These are phyloP conservation scores for Naumovozyma dairenensis DNA, from an alignment of 805 yeast genomes.

Conservation along the genomic window DNA sequence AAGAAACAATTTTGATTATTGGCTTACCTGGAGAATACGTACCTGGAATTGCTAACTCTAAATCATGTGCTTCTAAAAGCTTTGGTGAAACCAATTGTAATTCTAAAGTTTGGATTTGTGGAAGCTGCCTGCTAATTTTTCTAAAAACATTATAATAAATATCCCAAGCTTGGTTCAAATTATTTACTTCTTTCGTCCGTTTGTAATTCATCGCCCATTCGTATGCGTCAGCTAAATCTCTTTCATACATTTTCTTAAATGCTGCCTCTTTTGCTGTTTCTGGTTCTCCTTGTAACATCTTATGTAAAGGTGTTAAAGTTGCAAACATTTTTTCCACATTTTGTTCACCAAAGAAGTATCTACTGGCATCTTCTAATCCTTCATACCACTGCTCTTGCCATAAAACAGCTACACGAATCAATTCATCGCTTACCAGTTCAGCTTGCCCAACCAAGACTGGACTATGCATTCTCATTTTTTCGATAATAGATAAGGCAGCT, in stretches of 20 bases:
- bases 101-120: slow-evolving; percentile 74
- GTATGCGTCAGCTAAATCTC: slow-evolving; percentile 80
- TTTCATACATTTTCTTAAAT: slow-evolving; percentile 81
- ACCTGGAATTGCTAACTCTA: slow-evolving; percentile 85
- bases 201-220: slow-evolving; percentile 84
- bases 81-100: slow-evolving; percentile 88
- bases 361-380: slow-evolving; percentile 88
- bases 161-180: slow-evolving; percentile 93
- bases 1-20: slow-evolving; percentile 54
- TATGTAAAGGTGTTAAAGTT: slow-evolving; percentile 78
- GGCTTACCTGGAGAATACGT: slow-evolving; percentile 69
- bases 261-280: slow-evolving; percentile 83
- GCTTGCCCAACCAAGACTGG: slow-evolving; percentile 77
- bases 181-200: slow-evolving; percentile 73
- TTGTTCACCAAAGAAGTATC: slow-evolving; percentile 84
- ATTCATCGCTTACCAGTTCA: slow-evolving; percentile 77
- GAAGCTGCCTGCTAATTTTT: slow-evolving; percentile 76
- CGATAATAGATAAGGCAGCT: slow-evolving; percentile 82
- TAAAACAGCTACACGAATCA: slow-evolving; percentile 83
- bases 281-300: slow-evolving; percentile 71
- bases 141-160: slow-evolving; percentile 89
- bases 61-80: slow-evolving; percentile 59
- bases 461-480: slow-evolving; percentile 80
- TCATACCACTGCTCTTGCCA: slow-evolving; percentile 98
- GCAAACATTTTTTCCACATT: slow-evolving; percentile 91